A percentile compares a stretch with the other conserved stretches of the same genome.
phyloP scores from a whole-genome alignment of 2,329 filamentous ascomycete genomes.

The Claviceps cyperi region DNA sequence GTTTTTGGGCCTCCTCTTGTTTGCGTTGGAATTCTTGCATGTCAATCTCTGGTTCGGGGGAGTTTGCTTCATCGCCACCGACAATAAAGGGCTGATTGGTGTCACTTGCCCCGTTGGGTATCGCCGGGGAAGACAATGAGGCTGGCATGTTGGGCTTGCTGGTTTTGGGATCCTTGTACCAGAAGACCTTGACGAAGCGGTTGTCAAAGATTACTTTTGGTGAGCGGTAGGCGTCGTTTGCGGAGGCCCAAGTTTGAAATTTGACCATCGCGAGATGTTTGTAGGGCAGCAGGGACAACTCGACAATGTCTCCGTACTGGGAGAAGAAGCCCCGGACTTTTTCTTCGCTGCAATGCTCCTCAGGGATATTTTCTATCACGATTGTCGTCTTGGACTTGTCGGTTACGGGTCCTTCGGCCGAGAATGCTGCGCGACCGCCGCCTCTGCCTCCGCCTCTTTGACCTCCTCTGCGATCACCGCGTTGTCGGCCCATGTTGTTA shows the following conservation, averaged over 20 bases:
- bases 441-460: slow-evolving; percentile 22
- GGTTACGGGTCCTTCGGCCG: slow-evolving; percentile 45
- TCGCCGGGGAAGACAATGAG: slow-evolving; percentile 9
- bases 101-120: slow-evolving; percentile 13
- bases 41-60: slow-evolving; percentile 39
- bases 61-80: slow-evolving; percentile 14
- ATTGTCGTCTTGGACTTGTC: slow-evolving; percentile 53
- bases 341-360: slow-evolving; percentile 52
- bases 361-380: slow-evolving; percentile 65
- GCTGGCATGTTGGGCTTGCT: slow-evolving; percentile 20
- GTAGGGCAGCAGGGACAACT: slow-evolving; percentile 51
- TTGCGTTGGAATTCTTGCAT: slow-evolving; percentile 52
- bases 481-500: slow-evolving; percentile 17
- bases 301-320: slow-evolving; percentile 52
- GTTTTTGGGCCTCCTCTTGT: slow-evolving; percentile 59
- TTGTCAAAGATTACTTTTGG: slow-evolving; percentile 77
- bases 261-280: slow-evolving; percentile 56
- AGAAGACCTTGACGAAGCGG: slow-evolving; percentile 72
- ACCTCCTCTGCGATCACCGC: slow-evolving; percentile 18
- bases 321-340: slow-evolving; percentile 54
- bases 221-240: slow-evolving; percentile 57
- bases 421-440: slow-evolving; percentile 41
- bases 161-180: slow-evolving; percentile 44
- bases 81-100: neutral
- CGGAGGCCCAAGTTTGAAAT: slow-evolving; percentile 50